Conservation (phyloP, 352 stramenopile species). For the Globisporangium carolinianum region DNA sequence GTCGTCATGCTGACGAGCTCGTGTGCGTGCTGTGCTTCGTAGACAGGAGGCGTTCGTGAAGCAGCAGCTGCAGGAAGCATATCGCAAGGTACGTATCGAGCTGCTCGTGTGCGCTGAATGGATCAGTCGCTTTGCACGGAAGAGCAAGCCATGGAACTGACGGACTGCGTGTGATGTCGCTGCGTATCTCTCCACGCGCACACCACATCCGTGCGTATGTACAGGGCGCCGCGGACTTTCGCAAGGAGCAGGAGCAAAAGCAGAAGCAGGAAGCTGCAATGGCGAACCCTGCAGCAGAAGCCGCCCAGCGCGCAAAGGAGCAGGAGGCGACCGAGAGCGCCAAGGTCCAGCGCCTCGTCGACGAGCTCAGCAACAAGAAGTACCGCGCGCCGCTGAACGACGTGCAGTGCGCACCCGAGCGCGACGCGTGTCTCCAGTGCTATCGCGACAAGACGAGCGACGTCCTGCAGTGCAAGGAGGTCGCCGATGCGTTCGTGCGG, state of each 20-base stretch:
- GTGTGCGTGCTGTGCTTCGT: background rate
- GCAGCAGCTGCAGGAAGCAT: slow-evolving; percentile 72
- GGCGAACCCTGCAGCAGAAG: slow-evolving; percentile 4
- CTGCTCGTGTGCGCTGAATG: too few species aligned
- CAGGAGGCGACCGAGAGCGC: slow-evolving; percentile 56
- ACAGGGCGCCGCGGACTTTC: slow-evolving; percentile 63
- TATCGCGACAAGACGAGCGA: slow-evolving; percentile 80
- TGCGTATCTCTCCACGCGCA: background rate
- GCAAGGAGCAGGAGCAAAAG: slow-evolving; percentile 51
- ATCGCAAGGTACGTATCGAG: slow-evolving; percentile 40
- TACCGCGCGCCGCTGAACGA: slow-evolving; percentile 75
- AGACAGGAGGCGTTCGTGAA: slow-evolving; percentile 62
- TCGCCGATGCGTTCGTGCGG: slow-evolving; percentile 77
- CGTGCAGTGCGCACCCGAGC: slow-evolving; percentile 74
- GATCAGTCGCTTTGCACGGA: too few species aligned
- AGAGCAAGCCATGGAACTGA: too few species aligned
- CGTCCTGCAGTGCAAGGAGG: slow-evolving; percentile 80
- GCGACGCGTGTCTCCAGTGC: slow-evolving; percentile 77
- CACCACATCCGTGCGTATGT: background rate
- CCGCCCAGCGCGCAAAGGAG: slow-evolving; percentile 56
- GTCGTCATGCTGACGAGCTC: background rate
- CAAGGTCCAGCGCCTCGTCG: slow-evolving; percentile 68
- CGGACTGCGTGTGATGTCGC: background rate
- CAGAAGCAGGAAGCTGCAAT: slow-evolving; percentile 21
- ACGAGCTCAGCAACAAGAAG: slow-evolving; percentile 78